Base-by-base conservation (phyloP, 495 filamentous ascomycete genomes). In the Xylaria acuta region DNA sequence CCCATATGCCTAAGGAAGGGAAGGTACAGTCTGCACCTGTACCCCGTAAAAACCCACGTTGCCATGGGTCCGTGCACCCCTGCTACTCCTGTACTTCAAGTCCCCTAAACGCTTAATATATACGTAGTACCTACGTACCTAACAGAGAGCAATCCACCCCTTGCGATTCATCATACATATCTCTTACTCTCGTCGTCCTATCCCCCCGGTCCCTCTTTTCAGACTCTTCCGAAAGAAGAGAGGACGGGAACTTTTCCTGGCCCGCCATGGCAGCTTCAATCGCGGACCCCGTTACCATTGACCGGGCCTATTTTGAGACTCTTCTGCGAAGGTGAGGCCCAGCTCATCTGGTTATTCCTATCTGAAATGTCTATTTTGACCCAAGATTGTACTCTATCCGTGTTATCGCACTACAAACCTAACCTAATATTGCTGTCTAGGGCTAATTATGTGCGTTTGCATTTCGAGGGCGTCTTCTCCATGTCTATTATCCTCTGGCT, bases 221-320 rank as follows among this genome's bases (percentile, higher is more conserved):
- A 58, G 8, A 27, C 27, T n/a, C 32, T 36, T 64, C n/a, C 43
- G 32, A 40, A 60, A 47, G 22, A 22, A 62, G n/a, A 58, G 59
- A 45, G 27, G 36, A 43, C 34, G 30, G 36, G 38, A 49, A 16
- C 22, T 51, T 30, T 22, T 56, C 22, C 7, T 30, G 36, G 34
- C 36, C 41, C 32, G 38, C 14, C 67, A 74, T 72, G 70, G 69
- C 74, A 18, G 12, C 75, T 47, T 60, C 77, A 72, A 68, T 75
- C 22, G 70, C 77, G 18, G 72, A 78, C 56, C 83, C 83, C 73
- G 83, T 89, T 40, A 88, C 86, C 18, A 79, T 88, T 64, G 85
- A 86, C 59, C 85, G 84, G 66, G 80, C 75, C 11, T 86, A 89
- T 78, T 86, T 87, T 64, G 84, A 89, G 72, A 83, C 83, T 62